phyloP scores from a whole-genome alignment of 23 red algal species.

The Chondrus crispus region DNA sequence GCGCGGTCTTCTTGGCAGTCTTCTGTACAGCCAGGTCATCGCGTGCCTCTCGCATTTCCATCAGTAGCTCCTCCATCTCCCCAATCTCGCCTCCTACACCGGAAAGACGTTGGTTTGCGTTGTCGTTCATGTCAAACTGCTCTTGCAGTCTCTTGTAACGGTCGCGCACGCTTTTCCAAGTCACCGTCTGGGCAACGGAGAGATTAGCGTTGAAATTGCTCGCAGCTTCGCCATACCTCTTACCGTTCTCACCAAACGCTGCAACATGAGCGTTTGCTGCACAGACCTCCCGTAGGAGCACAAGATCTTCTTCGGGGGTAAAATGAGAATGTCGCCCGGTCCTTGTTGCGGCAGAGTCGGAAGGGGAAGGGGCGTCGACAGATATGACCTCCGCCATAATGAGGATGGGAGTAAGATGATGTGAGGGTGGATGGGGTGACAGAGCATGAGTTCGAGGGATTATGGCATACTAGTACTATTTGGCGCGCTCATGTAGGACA shows the following conservation, averaged over 20 bases:
- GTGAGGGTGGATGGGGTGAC: too few relatives aligned
- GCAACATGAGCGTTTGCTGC: not conserved
- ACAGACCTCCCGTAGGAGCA: not conserved
- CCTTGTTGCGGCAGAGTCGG: too few relatives aligned
- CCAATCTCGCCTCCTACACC: not conserved
- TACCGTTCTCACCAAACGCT: not conserved
- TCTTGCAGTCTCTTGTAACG: not conserved
- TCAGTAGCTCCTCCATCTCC: not conserved
- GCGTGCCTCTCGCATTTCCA: not conserved
- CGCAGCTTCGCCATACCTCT: not conserved
- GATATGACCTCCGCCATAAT: too few relatives aligned
- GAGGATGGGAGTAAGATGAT: too few relatives aligned
- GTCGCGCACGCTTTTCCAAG: not conserved
- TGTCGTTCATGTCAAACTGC: not conserved
- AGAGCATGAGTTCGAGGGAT: too few relatives aligned
- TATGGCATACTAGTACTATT: too few relatives aligned
- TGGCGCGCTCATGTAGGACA: too few relatives aligned
- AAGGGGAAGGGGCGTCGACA: too few relatives aligned
- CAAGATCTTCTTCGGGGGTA: not conserved
- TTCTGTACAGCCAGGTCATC: not conserved
- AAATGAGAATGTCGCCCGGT: not conserved
- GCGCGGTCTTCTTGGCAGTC: not conserved
- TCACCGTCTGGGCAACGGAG: not conserved
- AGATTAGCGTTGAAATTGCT: not conserved
- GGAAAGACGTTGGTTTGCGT: not conserved